Percentiles rank a stretch among this genome's conserved stretches.
phyloP scores from a whole-genome alignment of 257 asterid genomes.

The Scutellaria baicalensis region DNA sequence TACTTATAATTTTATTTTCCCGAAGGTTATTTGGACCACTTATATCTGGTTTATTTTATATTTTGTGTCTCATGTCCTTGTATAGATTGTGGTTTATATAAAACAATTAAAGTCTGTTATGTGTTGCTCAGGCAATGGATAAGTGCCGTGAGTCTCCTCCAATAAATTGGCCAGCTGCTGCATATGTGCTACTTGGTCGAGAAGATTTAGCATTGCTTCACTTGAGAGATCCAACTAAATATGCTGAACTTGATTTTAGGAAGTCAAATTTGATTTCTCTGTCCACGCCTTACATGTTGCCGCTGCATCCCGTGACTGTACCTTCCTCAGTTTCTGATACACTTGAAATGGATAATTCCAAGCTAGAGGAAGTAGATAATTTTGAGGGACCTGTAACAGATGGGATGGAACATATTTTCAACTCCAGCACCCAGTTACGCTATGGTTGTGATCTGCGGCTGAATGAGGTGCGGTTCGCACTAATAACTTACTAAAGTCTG shows the following conservation, averaged over 20 bases:
- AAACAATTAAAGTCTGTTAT: conserved; percentile 1
- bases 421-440: conserved; percentile 79
- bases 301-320: conserved; percentile 76
- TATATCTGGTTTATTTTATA: neutral
- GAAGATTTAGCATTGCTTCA: conserved; percentile 85
- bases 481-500: neutral
- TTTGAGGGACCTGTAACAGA: conserved; percentile 67
- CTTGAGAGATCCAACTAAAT: conserved; percentile 49
- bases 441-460: conserved; percentile 95
- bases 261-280: conserved; percentile 55
- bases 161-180: conserved; percentile 90
- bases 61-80: neutral
- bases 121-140: conserved; percentile 63
- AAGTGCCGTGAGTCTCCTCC: conserved; percentile 98
- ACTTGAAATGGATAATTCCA: conserved; percentile 54
- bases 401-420: conserved; percentile 96
- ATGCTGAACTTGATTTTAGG: conserved; percentile 46
- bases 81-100: neutral
- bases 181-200: conserved; percentile 91
- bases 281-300: conserved; percentile 88
- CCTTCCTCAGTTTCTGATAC: conserved; percentile 85
- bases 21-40: neutral
- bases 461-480: conserved; percentile 63
- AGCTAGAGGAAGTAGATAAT: conserved; percentile 66
- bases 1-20: neutral